Evolutionary conservation across 2,329 filamentous ascomycete genomes (phyloP).

Genomic region (Penicillium sumatraense): DNA sequence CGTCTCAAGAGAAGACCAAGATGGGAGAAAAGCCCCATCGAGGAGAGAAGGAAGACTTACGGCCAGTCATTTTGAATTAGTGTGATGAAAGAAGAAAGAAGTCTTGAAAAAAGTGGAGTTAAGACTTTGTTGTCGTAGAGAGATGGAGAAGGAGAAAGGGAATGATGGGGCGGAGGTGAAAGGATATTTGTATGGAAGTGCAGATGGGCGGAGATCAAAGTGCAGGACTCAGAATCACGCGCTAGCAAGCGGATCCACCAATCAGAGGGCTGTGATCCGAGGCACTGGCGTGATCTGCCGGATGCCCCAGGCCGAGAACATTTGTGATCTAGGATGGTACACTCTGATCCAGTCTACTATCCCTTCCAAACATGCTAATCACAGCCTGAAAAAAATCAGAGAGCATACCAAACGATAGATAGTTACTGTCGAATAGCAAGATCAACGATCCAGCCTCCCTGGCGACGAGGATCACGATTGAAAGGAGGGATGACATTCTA

Average conservation of each 20-base stretch:
- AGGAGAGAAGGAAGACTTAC: slow-evolving; percentile 48
- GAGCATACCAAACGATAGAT: slow-evolving; percentile 19
- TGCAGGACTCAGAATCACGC: slow-evolving; percentile 40
- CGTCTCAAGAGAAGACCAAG: slow-evolving; percentile 11
- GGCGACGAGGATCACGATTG: slow-evolving; percentile 42
- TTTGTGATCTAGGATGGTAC: background rate
- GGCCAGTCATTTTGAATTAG: slow-evolving; percentile 61
- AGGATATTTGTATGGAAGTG: slow-evolving; percentile 47
- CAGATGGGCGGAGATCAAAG: slow-evolving; percentile 27
- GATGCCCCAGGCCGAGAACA: slow-evolving; percentile 25
- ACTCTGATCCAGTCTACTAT: slow-evolving; percentile 29
- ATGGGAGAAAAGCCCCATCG: slow-evolving; percentile 8
- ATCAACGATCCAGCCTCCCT: slow-evolving; percentile 20
- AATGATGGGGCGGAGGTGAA: slow-evolving; percentile 30
- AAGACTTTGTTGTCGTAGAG: slow-evolving; percentile 3
- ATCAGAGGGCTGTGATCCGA: slow-evolving; percentile 38
- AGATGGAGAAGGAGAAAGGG: slow-evolving; percentile 28
- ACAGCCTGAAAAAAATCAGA: slow-evolving; percentile 12
- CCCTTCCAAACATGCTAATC: slow-evolving; percentile 17
- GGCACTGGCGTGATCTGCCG: slow-evolving; percentile 33
- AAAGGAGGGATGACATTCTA: slow-evolving; percentile 30
- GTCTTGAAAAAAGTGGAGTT: slow-evolving; percentile 34
- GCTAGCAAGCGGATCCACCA: slow-evolving; percentile 39
- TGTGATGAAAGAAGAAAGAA: slow-evolving; percentile 33
- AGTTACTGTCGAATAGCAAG: slow-evolving; percentile 19